Evolutionary conservation across 345 rosid species (phyloP).

Genomic region (Heritiera fomes): DNA sequence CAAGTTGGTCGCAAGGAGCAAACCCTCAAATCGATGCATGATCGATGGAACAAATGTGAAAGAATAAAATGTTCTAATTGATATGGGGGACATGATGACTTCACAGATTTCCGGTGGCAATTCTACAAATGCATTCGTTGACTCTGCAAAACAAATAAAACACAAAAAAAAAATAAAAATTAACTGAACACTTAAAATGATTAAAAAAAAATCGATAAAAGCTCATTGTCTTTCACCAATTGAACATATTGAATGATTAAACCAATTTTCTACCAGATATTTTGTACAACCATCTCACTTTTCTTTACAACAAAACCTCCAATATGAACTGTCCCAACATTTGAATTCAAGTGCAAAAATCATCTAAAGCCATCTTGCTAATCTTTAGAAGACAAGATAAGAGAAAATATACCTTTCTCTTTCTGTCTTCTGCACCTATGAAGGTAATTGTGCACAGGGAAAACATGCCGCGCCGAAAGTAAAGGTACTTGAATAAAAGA

Average conservation of each 20-base stretch:
- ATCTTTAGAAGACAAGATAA: conserved; percentile 6
- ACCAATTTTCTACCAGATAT: not conserved
- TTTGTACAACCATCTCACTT: not conserved
- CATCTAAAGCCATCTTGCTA: not conserved
- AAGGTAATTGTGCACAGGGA: conserved; percentile 56
- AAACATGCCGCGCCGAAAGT: conserved; percentile 59
- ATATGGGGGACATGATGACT: conserved; percentile 61
- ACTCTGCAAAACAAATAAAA: conserved; percentile 40
- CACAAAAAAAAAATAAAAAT: not conserved
- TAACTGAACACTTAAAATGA: not conserved
- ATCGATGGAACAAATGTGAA: conserved; percentile 73
- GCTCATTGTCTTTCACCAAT: not conserved
- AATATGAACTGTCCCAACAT: not conserved
- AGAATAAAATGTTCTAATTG: conserved; percentile 65
- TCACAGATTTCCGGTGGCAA: conserved; percentile 90
- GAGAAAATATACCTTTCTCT: conserved; percentile 51
- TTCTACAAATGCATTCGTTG: conserved; percentile 48
- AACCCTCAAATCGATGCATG: conserved; percentile 73
- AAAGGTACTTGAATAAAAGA: conserved; percentile 38
- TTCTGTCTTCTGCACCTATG: conserved; percentile 41
- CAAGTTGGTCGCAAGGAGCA: conserved; percentile 70
- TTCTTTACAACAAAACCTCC: not conserved
- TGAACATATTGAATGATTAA: not conserved
- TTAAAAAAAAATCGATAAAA: not conserved
- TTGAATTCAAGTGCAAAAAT: not conserved